phyloP scores from a whole-genome alignment of 2,329 filamentous ascomycete genomes.

The Pseudogymnoascus sp. region DNA sequence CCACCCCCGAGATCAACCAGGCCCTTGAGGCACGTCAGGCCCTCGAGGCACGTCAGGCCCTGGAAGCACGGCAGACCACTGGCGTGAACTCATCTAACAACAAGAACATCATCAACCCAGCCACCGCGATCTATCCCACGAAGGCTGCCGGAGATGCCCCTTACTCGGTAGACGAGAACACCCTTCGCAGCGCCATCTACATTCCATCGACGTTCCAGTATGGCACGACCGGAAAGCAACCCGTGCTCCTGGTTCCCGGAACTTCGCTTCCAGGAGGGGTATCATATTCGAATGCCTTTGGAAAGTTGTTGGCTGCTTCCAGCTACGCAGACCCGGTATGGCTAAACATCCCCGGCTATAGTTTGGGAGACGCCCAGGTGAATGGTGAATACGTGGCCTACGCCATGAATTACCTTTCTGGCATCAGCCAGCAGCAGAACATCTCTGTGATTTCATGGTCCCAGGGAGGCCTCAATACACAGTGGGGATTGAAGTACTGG shows the following conservation, averaged over 20 bases:
- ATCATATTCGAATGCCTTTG: slow-evolving; percentile 34
- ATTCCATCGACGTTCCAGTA: slow-evolving; percentile 42
- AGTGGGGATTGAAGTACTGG: slow-evolving; percentile 53
- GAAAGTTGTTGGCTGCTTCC: slow-evolving; percentile 38
- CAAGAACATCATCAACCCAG: slow-evolving; percentile 12
- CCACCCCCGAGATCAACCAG: neutral
- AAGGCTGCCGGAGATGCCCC: slow-evolving; percentile 35
- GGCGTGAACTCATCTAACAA: slow-evolving; percentile 13
- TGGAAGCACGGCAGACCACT: neutral
- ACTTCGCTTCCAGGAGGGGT: slow-evolving; percentile 41
- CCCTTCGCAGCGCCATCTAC: slow-evolving; percentile 43
- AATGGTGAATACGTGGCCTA: slow-evolving; percentile 50
- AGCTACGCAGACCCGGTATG: slow-evolving; percentile 43
- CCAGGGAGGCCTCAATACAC: slow-evolving; percentile 45
- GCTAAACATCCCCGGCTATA: slow-evolving; percentile 44
- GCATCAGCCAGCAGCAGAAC: slow-evolving; percentile 31
- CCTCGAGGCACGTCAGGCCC: no score
- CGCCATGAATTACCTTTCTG: slow-evolving; percentile 48
- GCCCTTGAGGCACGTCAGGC: neutral
- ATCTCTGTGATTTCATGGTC: slow-evolving; percentile 45
- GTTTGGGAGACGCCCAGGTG: slow-evolving; percentile 40
- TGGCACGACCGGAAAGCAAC: slow-evolving; percentile 33
- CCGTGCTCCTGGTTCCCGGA: slow-evolving; percentile 46
- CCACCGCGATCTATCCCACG: slow-evolving; percentile 31
- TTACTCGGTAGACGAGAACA: slow-evolving; percentile 39